Evolutionary conservation across 352 stramenopile species (phyloP).

Genomic region (Plasmopara muralis): DNA sequence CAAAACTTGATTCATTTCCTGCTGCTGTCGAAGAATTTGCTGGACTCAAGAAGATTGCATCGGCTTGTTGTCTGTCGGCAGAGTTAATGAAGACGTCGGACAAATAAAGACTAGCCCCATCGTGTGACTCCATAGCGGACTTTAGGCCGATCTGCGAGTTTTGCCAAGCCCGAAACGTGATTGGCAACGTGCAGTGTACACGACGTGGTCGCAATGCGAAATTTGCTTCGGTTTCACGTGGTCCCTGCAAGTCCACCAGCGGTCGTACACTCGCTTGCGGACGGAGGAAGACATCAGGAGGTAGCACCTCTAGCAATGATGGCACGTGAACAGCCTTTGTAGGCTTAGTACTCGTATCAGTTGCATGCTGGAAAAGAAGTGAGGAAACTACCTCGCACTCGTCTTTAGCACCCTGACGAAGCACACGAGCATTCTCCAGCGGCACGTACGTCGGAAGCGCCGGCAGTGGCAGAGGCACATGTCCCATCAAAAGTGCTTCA

Average conservation of each 20-base stretch:
- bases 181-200: constrained; percentile 37
- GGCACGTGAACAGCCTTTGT: constrained; percentile 6
- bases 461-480: constrained; percentile 45
- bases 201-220: constrained; percentile 44
- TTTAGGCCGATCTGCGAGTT: constrained; percentile 36
- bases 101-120: constrained; percentile 12
- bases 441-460: constrained; percentile 57
- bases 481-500: constrained; percentile 60
- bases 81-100: constrained; percentile 20
- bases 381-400: constrained; percentile 30
- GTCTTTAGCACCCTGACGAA: constrained; percentile 41
- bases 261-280: constrained; percentile 45
- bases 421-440: constrained; percentile 29
- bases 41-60: constrained; percentile 10
- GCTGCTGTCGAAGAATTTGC: not conserved
- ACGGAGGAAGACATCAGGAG: constrained; percentile 40
- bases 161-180: constrained; percentile 27
- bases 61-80: constrained; percentile 16
- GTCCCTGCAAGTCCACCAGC: constrained; percentile 28
- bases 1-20: constrained; percentile 13
- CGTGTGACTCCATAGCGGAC: constrained; percentile 23
- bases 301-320: constrained; percentile 40
- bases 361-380: constrained; percentile 3
- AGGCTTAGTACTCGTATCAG: not conserved
- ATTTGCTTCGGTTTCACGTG: constrained; percentile 44